These are phyloP conservation scores for Fusarium compactum DNA, from an alignment of 2,329 filamentous ascomycete genomes.

Conservation along the genomic window DNA sequence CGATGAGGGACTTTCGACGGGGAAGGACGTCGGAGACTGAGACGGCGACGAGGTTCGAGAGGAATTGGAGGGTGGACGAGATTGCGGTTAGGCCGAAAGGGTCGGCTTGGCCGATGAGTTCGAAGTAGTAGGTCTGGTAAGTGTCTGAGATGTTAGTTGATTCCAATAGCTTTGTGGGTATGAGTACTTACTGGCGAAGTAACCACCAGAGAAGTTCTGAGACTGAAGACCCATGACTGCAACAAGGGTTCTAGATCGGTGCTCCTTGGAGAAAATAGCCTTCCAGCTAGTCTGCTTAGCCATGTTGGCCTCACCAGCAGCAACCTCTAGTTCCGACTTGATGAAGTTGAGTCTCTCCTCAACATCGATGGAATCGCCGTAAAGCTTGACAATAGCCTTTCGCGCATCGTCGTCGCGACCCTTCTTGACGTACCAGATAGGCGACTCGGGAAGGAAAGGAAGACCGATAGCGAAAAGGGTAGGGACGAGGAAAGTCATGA, in stretches of 20 bases:
- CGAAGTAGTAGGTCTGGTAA: constrained; percentile 49
- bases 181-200: constrained; percentile 46
- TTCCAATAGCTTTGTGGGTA: accelerated
- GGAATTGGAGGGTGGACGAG: constrained; percentile 47
- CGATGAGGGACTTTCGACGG: constrained; percentile 44
- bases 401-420: constrained; percentile 46
- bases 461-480: constrained; percentile 43
- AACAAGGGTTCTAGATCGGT: constrained; percentile 43
- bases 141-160: constrained; percentile 37
- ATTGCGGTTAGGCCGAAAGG: constrained; percentile 49
- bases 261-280: constrained; percentile 49
- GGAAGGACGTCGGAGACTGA: constrained; percentile 44
- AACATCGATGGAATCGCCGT: constrained; percentile 35
- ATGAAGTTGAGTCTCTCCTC: constrained; percentile 45
- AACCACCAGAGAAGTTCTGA: constrained; percentile 49
- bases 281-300: constrained; percentile 48
- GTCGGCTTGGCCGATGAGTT: constrained; percentile 48
- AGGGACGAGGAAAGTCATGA: constrained; percentile 48
- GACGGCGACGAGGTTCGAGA: constrained; percentile 46
- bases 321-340: constrained; percentile 45
- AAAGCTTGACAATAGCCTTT: constrained; percentile 45
- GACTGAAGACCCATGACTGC: constrained; percentile 46
- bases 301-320: constrained; percentile 39
- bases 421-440: constrained; percentile 49
- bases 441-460: constrained; percentile 47